phyloP scores from a whole-genome alignment of 2,329 filamentous ascomycete species.

The Ceratocystiopsis brevicomis region DNA sequence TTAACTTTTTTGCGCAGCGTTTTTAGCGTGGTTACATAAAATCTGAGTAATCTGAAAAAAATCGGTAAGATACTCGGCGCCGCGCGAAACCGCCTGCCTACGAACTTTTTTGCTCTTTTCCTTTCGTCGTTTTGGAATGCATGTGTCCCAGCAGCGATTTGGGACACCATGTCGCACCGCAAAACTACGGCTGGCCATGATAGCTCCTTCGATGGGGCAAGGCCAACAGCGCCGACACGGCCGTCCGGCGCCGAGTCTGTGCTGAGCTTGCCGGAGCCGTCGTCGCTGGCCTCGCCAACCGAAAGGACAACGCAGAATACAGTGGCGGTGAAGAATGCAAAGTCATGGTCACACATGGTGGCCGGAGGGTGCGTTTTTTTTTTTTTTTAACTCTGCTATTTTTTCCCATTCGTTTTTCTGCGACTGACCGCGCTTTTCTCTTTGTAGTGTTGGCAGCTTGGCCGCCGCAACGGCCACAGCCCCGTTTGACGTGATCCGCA shows the following conservation, averaged over 20 bases:
- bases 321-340: slow-evolving; percentile 22
- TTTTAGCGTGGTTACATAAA: too few species aligned
- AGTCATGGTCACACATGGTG: slow-evolving; percentile 82
- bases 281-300: neutral
- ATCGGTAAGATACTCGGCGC: too few species aligned
- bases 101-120: too few species aligned
- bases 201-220: slow-evolving; percentile 1
- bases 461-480: slow-evolving; percentile 82
- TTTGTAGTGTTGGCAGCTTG: slow-evolving; percentile 62
- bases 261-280: neutral
- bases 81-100: too few species aligned
- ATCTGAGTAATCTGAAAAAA: too few species aligned
- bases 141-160: too few species aligned
- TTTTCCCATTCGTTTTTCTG: too few species aligned
- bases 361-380: slow-evolving; percentile 57
- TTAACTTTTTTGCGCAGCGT: too few species aligned
- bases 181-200: slow-evolving; percentile 1
- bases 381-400: too few species aligned
- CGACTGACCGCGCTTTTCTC: neutral
- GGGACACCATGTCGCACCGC: slow-evolving; percentile 6
- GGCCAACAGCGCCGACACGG: neutral
- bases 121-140: too few species aligned
- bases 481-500: slow-evolving; percentile 86
- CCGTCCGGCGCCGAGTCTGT: neutral
- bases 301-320: neutral